These are phyloP conservation scores for Colletotrichum sp. DNA, from an alignment of 2,329 filamentous ascomycete species.

Conservation along the genomic window DNA sequence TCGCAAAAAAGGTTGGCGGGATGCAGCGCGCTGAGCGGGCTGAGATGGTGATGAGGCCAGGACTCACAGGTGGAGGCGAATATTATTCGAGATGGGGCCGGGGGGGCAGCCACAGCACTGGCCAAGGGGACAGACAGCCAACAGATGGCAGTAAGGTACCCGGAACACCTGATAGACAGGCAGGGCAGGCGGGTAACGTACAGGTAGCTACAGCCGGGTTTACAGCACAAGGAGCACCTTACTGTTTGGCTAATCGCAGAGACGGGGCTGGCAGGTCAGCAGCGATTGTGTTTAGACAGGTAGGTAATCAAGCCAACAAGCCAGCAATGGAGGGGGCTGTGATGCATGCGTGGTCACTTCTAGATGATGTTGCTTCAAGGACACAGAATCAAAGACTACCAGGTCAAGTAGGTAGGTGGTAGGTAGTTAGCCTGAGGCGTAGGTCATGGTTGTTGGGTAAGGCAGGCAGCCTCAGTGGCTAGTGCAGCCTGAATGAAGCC, in stretches of 20 bases:
- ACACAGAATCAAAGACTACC: background rate
- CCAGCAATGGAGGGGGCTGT: background rate
- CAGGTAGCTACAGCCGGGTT: background rate
- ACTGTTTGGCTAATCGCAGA: background rate
- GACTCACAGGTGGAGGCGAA: slow-evolving; percentile 22
- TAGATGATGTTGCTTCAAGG: background rate
- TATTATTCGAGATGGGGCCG: slow-evolving; percentile 20
- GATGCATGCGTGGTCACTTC: background rate
- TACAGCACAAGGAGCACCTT: background rate
- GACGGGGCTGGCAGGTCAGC: background rate
- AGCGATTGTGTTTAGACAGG: background rate
- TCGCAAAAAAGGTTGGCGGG: slow-evolving; percentile 18
- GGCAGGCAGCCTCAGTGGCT: background rate
- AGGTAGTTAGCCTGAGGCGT: background rate
- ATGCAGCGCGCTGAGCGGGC: slow-evolving; percentile 19
- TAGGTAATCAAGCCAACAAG: background rate
- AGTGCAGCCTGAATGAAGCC: background rate
- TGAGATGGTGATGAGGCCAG: slow-evolving; percentile 16
- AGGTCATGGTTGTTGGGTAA: background rate
- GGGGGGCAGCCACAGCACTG: background rate
- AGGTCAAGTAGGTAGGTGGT: background rate
- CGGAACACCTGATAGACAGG: background rate
- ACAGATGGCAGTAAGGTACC: background rate
- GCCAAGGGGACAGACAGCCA: slow-evolving; percentile 6
- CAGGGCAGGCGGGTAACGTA: background rate